These are phyloP conservation scores for Ophiosphaerella herpotricha DNA, from an alignment of 2,329 filamentous ascomycete species.

Conservation along the genomic window DNA sequence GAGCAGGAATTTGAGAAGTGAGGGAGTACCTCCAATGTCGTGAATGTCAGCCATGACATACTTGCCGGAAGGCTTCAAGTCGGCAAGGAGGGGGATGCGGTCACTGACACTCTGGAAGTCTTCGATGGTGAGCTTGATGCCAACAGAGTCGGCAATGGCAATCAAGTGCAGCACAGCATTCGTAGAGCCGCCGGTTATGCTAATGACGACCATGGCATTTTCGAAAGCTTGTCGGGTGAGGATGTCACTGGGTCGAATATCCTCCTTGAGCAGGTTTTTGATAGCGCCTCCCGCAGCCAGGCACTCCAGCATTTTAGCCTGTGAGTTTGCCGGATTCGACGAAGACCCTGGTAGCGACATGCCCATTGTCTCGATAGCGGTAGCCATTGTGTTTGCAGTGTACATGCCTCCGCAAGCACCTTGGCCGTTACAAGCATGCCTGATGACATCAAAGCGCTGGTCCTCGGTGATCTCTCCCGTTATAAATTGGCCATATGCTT, in stretches of 20 bases:
- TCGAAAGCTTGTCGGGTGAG: conserved; percentile 55
- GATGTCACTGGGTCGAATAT: conserved; percentile 56
- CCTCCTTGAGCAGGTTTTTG: conserved; percentile 56
- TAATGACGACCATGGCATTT: conserved; percentile 58
- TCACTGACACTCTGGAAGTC: conserved; percentile 58
- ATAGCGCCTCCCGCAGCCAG: conserved; percentile 56
- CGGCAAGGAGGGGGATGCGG: conserved; percentile 56
- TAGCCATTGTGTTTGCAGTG: conserved; percentile 73
- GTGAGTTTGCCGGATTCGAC: conserved; percentile 56
- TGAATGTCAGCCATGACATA: conserved; percentile 65
- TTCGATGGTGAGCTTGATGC: conserved; percentile 56
- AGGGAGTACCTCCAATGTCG: conserved; percentile 56
- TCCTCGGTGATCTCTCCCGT: conserved; percentile 78
- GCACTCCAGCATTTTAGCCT: conserved; percentile 57
- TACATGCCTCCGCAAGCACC: conserved; percentile 93
- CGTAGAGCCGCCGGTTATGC: conserved; percentile 56
- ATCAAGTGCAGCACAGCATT: conserved; percentile 58
- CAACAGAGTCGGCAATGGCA: conserved; percentile 56
- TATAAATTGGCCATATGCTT: conserved; percentile 69
- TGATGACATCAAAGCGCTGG: conserved; percentile 84
- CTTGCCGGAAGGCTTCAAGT: conserved; percentile 58
- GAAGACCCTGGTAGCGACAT: conserved; percentile 58
- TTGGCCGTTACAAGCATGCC: conserved; percentile 74
- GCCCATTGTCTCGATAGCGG: conserved; percentile 57
- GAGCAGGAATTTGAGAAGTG: conserved; percentile 56